Evolutionary conservation across 257 asterid genomes (phyloP), one percentile per base, ranked within the genome.

Genomic region (Penstemon newberryi): DNA sequence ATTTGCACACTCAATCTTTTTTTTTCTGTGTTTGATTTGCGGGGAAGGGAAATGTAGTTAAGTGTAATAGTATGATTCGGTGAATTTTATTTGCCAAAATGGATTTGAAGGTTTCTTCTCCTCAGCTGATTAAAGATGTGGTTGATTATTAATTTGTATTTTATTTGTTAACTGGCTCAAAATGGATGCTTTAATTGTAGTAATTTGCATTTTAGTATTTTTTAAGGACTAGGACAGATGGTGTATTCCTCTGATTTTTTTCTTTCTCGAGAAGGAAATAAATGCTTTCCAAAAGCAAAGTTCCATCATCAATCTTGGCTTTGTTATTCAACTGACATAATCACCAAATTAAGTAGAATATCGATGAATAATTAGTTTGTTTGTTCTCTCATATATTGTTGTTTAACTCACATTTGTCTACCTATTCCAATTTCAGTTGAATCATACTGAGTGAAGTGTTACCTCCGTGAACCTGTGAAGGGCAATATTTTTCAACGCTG

Each of bases 11-110:
- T 66, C n/a, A 46, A 47, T 56, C 56, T 55, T 51, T 67, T 60
- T 60, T 11, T 64, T 55, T 46, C 1, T 15, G 42, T 39, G 72
- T 72, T 46, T 43, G 59, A 18, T 63, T 47, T 57, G 40, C n/a
- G 59, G 56, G 71, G 70, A 15, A 50, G 53, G 67, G 19, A 56
- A 78, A 77, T 77, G 81, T 67, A 74, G 77, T 38, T 12, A 4
- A 50, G 46, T 67, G 42, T 49, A 62, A 54, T 66, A 58, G 59
- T 36, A 56, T 51, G 70, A 36, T 53, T 45, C 43, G 54, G 62
- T 47, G 66, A 12, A 43, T 42, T 63, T 57, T 18, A 25, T 6
- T 2, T 70, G 11, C 64, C 60, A 46, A 63, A 62, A 41, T 61
- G 63, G 37, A 19, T 5, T 49, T 66, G 37, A 37, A 7, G 62